Base-by-base conservation (phyloP, 1,284 basidiomycete genomes). In the Heterobasidion annosum region DNA sequence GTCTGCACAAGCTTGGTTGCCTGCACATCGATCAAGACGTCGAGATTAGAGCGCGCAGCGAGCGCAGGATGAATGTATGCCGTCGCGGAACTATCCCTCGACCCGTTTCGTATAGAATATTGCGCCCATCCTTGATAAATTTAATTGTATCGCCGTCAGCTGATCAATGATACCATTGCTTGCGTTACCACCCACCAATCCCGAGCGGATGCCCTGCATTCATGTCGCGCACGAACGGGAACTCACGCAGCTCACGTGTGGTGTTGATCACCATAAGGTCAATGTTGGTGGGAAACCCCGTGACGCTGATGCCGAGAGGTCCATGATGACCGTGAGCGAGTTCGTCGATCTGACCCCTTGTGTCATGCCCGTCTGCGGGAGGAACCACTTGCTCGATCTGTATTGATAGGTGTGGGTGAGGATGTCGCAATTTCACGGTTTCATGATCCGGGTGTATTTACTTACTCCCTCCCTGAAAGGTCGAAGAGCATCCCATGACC, bases 141-240 rank as follows among this genome's bases (percentile, higher is more conserved):
- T 18, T 13, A 9, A 47, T 5, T 50, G 3, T 35, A 19, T 15
- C 12, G 3, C 16, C 3, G 3, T 43, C 16, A 13, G 6, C 7
- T 43, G 40, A 16, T 16, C 40, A 16, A 19, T n/a, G 25, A 18
- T 15, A 16, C 12, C 16, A 10, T 16, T 3, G 18, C 16, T 15
- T 9, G 16, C 16, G 16, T 15, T n/a, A 25, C 35, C 15, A 56
- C 61, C 15, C 35, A 70, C 68, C 63, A 46, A 69, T 52, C 33
- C 70, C 70, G 25, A 70, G 52, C 0, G 64, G 63, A 50, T 62
- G 54, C 4, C 70, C 71, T 9, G 63, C 63, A 50, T 71, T 72
- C 59, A 64, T 63, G 50, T 73, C 71, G 8, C 57, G 43, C 49
- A 67, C 70, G 60, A 64, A 72, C 1, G 63, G 58, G 55, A 66